These are phyloP conservation scores for Adansonia grandidieri DNA, from an alignment of 441 rosid species.

Conservation along the genomic window DNA sequence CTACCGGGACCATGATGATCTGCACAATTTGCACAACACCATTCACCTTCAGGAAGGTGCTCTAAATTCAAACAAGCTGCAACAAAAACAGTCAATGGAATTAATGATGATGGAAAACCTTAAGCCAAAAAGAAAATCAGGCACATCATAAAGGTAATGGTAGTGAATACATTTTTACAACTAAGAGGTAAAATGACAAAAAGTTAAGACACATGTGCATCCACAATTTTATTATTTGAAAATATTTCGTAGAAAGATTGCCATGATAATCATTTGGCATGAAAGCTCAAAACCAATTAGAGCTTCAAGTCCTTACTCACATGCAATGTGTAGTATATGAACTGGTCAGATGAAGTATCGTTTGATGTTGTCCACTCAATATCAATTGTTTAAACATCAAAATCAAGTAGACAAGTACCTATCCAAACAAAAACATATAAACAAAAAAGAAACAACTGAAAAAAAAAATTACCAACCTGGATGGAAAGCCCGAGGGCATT, in stretches of 20 bases:
- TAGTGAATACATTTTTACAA: neutral
- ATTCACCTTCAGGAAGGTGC: slow-evolving; percentile 64
- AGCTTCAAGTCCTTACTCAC: neutral
- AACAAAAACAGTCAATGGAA: slow-evolving; percentile 33
- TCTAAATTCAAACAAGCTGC: slow-evolving; percentile 83
- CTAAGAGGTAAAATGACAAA: neutral
- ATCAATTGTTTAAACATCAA: slow-evolving; percentile 18
- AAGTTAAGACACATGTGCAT: neutral
- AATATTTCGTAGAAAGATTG: neutral
- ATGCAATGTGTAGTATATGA: neutral
- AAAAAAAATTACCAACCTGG: slow-evolving; percentile 46
- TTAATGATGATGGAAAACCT: slow-evolving; percentile 19
- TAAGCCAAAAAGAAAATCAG: slow-evolving; percentile 2
- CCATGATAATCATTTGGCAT: slow-evolving; percentile 3
- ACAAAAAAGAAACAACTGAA: slow-evolving; percentile 11
- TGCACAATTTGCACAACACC: slow-evolving; percentile 81
- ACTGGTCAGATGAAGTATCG: slow-evolving; percentile 7
- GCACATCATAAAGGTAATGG: neutral
- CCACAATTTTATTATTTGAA: neutral
- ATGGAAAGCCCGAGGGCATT: slow-evolving; percentile 91
- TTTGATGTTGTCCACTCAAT: neutral
- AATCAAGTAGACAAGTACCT: neutral
- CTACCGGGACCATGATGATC: slow-evolving; percentile 50
- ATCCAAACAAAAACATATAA: neutral
- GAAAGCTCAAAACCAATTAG: neutral